phyloP scores from a whole-genome alignment of 257 asterid species.

The Capsicum chinense region DNA sequence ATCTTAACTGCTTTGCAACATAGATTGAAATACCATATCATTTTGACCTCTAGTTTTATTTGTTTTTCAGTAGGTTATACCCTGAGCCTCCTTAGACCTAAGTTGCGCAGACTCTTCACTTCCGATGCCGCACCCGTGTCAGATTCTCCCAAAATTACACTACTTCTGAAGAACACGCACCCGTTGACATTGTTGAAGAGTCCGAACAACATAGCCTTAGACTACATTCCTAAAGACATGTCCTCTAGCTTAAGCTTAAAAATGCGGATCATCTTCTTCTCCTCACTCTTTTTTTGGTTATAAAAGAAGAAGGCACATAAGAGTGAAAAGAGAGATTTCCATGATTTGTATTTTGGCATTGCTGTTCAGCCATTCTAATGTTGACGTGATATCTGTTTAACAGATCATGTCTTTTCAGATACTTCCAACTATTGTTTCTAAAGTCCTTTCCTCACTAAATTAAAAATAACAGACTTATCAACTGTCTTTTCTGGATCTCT shows the following conservation, averaged over 20 bases:
- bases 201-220: background rate
- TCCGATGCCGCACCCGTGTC: too few species aligned
- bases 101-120: background rate
- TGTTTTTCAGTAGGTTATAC: too few species aligned
- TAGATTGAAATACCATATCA: too few species aligned
- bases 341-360: background rate
- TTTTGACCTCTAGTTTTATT: too few species aligned
- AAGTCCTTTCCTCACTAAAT: background rate
- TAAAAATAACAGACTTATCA: background rate
- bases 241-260: background rate
- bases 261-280: background rate
- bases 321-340: constrained; percentile 11
- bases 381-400: background rate
- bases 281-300: background rate
- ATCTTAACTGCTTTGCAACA: too few species aligned
- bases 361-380: background rate
- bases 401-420: constrained; percentile 1
- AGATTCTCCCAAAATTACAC: too few species aligned
- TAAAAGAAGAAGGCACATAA: background rate
- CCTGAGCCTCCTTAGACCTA: too few species aligned
- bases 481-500: constrained; percentile 3
- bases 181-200: too few species aligned
- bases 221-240: background rate
- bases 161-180: too few species aligned
- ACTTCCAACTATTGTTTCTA: background rate